phyloP scores from a whole-genome alignment of 1,284 basidiomycete genomes.

The Leccinum pallidistipes region DNA sequence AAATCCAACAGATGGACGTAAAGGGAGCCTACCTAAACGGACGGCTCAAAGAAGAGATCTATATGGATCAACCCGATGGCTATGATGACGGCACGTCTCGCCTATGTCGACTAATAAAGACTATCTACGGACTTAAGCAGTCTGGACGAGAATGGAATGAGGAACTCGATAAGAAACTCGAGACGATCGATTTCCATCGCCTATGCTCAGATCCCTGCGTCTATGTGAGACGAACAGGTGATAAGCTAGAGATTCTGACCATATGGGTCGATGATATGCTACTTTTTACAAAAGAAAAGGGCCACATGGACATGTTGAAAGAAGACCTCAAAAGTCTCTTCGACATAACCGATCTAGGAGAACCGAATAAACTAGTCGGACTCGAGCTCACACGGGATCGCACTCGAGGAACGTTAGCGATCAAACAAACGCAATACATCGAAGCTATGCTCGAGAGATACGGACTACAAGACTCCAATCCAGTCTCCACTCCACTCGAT shows the following conservation, averaged over 20 bases:
- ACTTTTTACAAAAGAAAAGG: background rate
- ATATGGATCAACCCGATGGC: conserved; percentile 38
- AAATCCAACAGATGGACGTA: conserved; percentile 32
- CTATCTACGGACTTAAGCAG: too few species aligned
- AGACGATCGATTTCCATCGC: too few species aligned
- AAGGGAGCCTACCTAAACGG: conserved; percentile 39
- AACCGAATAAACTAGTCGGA: background rate
- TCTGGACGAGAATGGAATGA: too few species aligned
- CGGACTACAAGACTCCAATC: background rate
- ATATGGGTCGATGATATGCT: background rate
- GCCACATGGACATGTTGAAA: background rate
- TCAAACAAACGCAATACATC: background rate
- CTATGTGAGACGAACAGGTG: too few species aligned
- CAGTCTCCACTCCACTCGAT: background rate
- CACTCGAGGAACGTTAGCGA: background rate
- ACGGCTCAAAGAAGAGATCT: conserved; percentile 39
- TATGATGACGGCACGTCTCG: conserved; percentile 25
- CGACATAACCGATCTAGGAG: background rate
- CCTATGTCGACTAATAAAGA: background rate
- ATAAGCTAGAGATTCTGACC: conserved; percentile 7
- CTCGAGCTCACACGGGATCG: background rate
- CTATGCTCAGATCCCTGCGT: too few species aligned
- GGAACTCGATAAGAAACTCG: too few species aligned
- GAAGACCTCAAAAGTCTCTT: background rate
- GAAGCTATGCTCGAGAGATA: background rate